Evolutionary conservation across 2,329 filamentous ascomycete species (phyloP).

Genomic region (Colletotrichum gloeosporioides): DNA sequence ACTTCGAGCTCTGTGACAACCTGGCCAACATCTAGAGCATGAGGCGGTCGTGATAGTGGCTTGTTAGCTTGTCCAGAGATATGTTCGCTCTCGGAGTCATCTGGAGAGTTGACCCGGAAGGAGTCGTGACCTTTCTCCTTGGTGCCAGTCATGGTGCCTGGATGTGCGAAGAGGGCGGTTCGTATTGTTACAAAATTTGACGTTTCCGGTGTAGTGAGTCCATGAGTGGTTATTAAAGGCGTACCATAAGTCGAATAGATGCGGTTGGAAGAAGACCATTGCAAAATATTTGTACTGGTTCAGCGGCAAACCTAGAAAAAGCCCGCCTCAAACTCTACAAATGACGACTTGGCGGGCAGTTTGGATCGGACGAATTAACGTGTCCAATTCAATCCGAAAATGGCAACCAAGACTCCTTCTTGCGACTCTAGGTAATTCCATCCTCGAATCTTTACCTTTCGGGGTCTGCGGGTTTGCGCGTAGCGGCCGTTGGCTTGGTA

Average conservation of each 20-base stretch:
- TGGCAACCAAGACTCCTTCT: constrained; percentile 10
- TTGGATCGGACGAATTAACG: not conserved
- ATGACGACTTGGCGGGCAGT: not conserved
- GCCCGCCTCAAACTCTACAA: not conserved
- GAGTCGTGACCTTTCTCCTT: not conserved
- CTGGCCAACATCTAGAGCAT: constrained; percentile 60
- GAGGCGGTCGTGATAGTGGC: constrained; percentile 66
- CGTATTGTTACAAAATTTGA: not conserved
- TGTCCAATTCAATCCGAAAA: not conserved
- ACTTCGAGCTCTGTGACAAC: constrained; percentile 61
- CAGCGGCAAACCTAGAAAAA: not conserved
- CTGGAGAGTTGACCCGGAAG: not conserved
- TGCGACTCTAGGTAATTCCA: not conserved
- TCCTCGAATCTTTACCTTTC: not conserved
- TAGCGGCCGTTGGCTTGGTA: not conserved
- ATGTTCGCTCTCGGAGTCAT: constrained; percentile 24
- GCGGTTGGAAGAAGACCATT: not conserved
- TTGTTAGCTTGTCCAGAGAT: constrained; percentile 49
- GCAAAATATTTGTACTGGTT: not conserved
- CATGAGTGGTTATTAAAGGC: not conserved
- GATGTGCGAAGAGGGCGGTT: not conserved
- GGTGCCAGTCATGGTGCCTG: not conserved
- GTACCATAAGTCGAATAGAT: not conserved
- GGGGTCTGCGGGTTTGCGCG: not conserved
- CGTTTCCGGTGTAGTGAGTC: not conserved